A percentile compares a stretch with the other conserved stretches of the same genome.
These are phyloP conservation scores for Coniosporium apollinis DNA, from an alignment of 495 filamentous ascomycete genomes.

Conservation along the genomic window DNA sequence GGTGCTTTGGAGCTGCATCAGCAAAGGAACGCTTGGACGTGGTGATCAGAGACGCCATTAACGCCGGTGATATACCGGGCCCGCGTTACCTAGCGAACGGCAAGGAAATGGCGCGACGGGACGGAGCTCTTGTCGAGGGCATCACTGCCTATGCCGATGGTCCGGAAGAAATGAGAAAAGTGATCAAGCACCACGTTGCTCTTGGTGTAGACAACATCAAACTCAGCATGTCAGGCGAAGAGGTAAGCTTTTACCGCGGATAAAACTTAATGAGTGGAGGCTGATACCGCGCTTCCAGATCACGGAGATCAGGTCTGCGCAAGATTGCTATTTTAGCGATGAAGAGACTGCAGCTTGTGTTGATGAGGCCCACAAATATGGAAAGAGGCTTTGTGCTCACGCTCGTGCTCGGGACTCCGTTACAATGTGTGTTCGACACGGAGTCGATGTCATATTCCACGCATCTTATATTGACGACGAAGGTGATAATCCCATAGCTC, in stretches of 20 bases:
- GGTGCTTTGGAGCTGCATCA: slow-evolving; percentile 34
- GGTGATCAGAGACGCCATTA: slow-evolving; percentile 38
- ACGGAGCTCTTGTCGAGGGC: slow-evolving; percentile 28
- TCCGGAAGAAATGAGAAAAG: slow-evolving; percentile 29
- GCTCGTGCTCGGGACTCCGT: slow-evolving; percentile 33
- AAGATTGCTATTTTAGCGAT: slow-evolving; percentile 32
- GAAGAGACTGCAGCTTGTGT: slow-evolving; percentile 35
- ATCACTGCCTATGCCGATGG: slow-evolving; percentile 34
- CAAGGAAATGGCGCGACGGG: slow-evolving; percentile 30
- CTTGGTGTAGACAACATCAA: slow-evolving; percentile 37
- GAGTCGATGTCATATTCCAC: slow-evolving; percentile 38
- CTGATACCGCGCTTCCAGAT: no score
- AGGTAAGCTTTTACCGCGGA: neutral
- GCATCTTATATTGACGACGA: slow-evolving; percentile 32
- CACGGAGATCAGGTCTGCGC: slow-evolving; percentile 25
- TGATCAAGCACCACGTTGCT: slow-evolving; percentile 27
- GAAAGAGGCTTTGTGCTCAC: slow-evolving; percentile 32
- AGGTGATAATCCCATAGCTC: slow-evolving; percentile 8
- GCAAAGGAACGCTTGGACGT: slow-evolving; percentile 32
- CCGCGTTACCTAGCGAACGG: slow-evolving; percentile 33
- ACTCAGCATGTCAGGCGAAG: slow-evolving; percentile 35
- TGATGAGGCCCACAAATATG: slow-evolving; percentile 31
- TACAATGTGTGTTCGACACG: slow-evolving; percentile 27
- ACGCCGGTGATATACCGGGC: slow-evolving; percentile 35
- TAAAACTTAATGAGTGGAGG: no score